Percentiles rank a stretch among this genome's conserved stretches.
These are phyloP conservation scores for Chrysochromulina parva DNA, from an alignment of 78 protist species.

Conservation along the genomic window DNA sequence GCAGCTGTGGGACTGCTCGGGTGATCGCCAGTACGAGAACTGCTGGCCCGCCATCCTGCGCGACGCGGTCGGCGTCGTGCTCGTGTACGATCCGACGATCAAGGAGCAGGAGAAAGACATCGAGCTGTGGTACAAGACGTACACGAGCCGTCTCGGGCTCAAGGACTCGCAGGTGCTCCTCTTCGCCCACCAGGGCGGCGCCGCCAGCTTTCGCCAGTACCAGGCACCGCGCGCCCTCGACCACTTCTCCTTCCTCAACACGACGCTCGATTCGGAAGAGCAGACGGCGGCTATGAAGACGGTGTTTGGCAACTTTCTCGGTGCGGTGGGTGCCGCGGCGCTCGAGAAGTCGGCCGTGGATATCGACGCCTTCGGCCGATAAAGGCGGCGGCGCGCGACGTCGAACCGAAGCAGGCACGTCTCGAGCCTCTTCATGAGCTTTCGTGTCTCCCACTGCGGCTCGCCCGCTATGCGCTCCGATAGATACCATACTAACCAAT, in stretches of 20 bases:
- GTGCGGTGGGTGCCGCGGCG: background rate
- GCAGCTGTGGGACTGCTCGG: constrained; percentile 11
- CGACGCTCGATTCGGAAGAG: background rate
- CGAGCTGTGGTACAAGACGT: constrained; percentile 12
- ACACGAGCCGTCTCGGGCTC: background rate
- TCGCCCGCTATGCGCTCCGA: too few relatives aligned
- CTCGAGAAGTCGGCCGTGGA: background rate
- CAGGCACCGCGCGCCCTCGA: background rate
- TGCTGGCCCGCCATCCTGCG: constrained; percentile 12
- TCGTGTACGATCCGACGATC: constrained; percentile 4
- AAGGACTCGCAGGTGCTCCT: background rate
- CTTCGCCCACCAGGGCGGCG: background rate
- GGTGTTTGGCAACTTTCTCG: background rate
- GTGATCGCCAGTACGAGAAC: background rate
- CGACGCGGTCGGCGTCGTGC: background rate
- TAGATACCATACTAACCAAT: too few relatives aligned
- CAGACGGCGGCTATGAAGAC: background rate
- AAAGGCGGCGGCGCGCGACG: too few relatives aligned
- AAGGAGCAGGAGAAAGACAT: background rate
- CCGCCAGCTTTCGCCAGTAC: background rate
- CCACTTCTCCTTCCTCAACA: background rate
- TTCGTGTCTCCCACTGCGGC: too few relatives aligned
- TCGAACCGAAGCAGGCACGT: too few relatives aligned
- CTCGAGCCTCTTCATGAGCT: too few relatives aligned
- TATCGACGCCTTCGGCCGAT: background rate